Conservation (phyloP, 2,329 filamentous ascomycete genomes). For the Botrytis byssoidea region DNA sequence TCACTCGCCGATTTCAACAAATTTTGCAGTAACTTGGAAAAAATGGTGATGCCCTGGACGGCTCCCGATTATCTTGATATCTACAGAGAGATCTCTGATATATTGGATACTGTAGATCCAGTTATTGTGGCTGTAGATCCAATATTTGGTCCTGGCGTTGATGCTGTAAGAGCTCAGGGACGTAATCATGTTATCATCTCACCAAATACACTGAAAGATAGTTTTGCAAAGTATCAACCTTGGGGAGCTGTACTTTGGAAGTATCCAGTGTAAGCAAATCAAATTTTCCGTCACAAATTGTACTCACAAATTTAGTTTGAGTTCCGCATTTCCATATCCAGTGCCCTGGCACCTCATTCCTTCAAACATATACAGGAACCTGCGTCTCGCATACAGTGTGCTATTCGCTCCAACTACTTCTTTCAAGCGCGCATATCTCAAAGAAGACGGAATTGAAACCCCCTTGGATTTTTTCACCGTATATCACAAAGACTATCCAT, state of each 20-base stretch:
- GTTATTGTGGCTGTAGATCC: slow-evolving; percentile 45
- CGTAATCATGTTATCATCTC: slow-evolving; percentile 37
- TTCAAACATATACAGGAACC: slow-evolving; percentile 42
- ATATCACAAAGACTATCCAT: slow-evolving; percentile 24
- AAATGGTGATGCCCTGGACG: slow-evolving; percentile 39
- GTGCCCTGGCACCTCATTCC: slow-evolving; percentile 45
- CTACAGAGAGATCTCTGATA: slow-evolving; percentile 40
- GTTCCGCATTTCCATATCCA: slow-evolving; percentile 46
- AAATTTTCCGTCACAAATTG: background rate
- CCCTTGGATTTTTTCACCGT: slow-evolving; percentile 10
- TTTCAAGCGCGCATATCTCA: slow-evolving; percentile 30
- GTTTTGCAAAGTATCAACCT: slow-evolving; percentile 42
- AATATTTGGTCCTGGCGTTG: slow-evolving; percentile 44
- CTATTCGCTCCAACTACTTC: slow-evolving; percentile 23
- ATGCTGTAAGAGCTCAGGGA: slow-evolving; percentile 43
- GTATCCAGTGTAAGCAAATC: slow-evolving; percentile 39
- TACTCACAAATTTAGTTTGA: background rate
- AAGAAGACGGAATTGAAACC: slow-evolving; percentile 27
- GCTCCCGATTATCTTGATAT: slow-evolving; percentile 43
- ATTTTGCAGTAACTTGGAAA: slow-evolving; percentile 29
- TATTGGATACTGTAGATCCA: slow-evolving; percentile 42
- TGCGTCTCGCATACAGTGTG: slow-evolving; percentile 31
- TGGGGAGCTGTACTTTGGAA: slow-evolving; percentile 41
- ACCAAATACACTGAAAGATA: slow-evolving; percentile 45
- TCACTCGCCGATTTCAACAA: slow-evolving; percentile 12